Base-by-base conservation (phyloP, 169 alveolate genomes). In the Plasmodium reichenowi region DNA sequence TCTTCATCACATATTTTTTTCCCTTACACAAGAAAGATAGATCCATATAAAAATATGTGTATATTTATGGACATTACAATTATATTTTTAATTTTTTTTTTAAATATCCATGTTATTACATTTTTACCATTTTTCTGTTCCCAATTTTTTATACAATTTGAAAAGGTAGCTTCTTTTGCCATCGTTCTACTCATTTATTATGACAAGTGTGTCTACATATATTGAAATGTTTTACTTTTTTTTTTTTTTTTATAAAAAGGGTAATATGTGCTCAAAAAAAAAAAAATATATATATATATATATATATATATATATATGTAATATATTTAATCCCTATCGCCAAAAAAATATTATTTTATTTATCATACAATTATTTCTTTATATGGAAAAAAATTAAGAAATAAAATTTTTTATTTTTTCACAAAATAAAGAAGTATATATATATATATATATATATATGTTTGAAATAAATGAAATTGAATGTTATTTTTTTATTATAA, bases 61-160 rank as follows among this genome's bases (percentile, higher is more conserved):
- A 22, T 17, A 10, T 29, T 67, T 32, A 52, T 52, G 17, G 4
- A 15, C 7, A 10, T 17, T 38, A 22, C 59, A 17, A 52, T 74
- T 62, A 13, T 64, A 0, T 62, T 22, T 2, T 20, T 72, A 2
- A 59, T 48, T 17, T 63, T 63, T 29, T 70, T 29, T 32, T 32
- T 32, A 32, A 32, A 32, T 32, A 52, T 52, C 6, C 17, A 52
- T 13, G 9, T 13, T 52, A 4, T 52, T 52, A 52, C 10, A 32
- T 32, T 38, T 54, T 8, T 74, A 43, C 88, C 88, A 38, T 63
- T 76, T 76, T 76, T 76, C 56, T 76, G 88, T 29, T 76, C 88
- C 88, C 88, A 76, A 43, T 9, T 76, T 76, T 76, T 76, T n/a
- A 76, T 76, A 72, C 88, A 76, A 2, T 76, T 67, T 7, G 88